Conservation (phyloP, 2,329 filamentous ascomycete species). For the Nothophaeocryptopus gaeumannii region DNA sequence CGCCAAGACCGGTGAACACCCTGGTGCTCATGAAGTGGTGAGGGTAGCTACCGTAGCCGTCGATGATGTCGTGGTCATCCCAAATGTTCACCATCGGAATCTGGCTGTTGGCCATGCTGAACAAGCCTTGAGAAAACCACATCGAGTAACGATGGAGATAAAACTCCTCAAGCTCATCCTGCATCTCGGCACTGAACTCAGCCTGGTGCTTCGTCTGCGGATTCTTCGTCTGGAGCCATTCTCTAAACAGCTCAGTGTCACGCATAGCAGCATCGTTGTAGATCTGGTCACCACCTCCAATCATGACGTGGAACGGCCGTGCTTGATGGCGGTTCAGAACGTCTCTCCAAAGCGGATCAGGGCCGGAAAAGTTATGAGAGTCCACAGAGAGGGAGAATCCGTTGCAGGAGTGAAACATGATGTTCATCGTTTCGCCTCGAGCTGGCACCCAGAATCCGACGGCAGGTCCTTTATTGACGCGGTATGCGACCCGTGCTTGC, state of each 20-base stretch:
- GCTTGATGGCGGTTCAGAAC: constrained; percentile 90
- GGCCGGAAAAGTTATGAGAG: constrained; percentile 77
- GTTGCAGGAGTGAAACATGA: constrained; percentile 98
- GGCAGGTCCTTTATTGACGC: constrained; percentile 86
- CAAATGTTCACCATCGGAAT: constrained; percentile 99
- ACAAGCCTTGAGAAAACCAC: constrained; percentile 97
- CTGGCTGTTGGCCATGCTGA: constrained; percentile 86
- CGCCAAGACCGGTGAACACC: constrained; percentile 85
- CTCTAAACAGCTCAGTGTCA: constrained; percentile 71
- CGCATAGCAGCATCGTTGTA: constrained; percentile 86
- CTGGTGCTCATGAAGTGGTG: constrained; percentile 85
- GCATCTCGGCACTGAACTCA: constrained; percentile 76
- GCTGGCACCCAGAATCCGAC: constrained; percentile 94
- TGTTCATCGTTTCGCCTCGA: constrained; percentile 83
- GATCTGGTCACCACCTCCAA: constrained; percentile 94
- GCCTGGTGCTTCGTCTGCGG: constrained; percentile 74
- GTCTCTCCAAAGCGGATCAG: constrained; percentile 95
- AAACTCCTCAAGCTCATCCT: constrained; percentile 81
- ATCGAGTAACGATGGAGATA: constrained; percentile 84
- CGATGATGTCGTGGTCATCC: constrained; percentile 74
- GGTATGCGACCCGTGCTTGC: constrained; percentile 87
- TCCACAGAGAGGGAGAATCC: constrained; percentile 83
- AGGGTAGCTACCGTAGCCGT: constrained; percentile 87
- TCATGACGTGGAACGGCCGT: constrained; percentile 94
- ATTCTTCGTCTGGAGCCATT: constrained; percentile 82